Evolutionary conservation across 345 rosid species (phyloP).

Genomic region (Salix viminalis): DNA sequence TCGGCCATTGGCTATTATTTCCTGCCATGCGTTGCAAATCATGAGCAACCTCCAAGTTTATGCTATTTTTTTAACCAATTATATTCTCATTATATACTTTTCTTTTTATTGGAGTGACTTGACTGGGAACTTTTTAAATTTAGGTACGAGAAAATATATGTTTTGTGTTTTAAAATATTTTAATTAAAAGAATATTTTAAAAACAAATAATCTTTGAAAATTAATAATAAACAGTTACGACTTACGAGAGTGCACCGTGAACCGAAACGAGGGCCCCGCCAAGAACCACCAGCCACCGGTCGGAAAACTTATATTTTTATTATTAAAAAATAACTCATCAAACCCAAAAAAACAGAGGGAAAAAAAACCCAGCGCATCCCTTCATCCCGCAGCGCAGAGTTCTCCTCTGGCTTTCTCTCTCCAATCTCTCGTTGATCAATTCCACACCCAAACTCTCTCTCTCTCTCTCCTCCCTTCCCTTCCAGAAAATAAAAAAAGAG

Average conservation of each 20-base stretch:
- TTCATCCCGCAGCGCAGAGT: background rate
- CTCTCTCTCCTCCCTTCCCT: background rate
- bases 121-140: background rate
- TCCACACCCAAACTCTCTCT: background rate
- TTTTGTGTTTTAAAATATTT: too few species aligned
- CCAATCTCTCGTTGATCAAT: background rate
- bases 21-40: too few species aligned
- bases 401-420: background rate
- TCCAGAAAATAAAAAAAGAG: background rate
- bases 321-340: background rate
- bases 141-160: background rate
- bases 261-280: conserved; percentile 7
- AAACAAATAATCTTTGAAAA: too few species aligned
- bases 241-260: background rate
- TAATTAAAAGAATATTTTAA: too few species aligned
- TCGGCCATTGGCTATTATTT: too few species aligned
- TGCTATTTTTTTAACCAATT: too few species aligned
- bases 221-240: background rate
- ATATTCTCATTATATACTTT: too few species aligned
- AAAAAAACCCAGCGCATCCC: background rate
- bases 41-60: too few species aligned
- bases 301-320: background rate
- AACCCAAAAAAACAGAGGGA: background rate
- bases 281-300: background rate
- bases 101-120: background rate